These are phyloP conservation scores for Microdochium paspali DNA, from an alignment of 2,329 filamentous ascomycete genomes.

Conservation along the genomic window DNA sequence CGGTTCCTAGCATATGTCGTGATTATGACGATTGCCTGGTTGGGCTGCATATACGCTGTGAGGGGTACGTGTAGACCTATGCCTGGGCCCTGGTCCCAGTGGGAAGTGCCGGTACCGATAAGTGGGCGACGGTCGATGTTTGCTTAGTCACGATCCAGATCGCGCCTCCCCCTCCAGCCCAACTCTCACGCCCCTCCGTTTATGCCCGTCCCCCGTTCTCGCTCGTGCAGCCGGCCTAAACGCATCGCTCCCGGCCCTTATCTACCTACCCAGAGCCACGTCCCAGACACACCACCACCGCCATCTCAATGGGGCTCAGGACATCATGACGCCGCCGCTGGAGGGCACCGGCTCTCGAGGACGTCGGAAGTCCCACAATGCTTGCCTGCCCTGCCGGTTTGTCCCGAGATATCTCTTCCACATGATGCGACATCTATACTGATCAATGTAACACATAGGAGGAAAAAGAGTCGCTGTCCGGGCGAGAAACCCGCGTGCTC, in stretches of 20 bases:
- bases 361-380: constrained; percentile 28
- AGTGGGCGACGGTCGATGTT: no score
- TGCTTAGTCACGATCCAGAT: no score
- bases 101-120: no score
- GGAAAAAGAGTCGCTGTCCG: constrained; percentile 42
- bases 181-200: neutral
- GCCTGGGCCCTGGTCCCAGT: no score
- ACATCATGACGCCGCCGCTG: constrained; percentile 21
- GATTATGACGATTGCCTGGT: no score
- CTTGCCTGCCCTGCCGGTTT: constrained; percentile 38
- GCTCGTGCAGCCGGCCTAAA: no score
- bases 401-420: constrained; percentile 5
- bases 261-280: no score
- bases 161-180: no score
- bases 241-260: no score
- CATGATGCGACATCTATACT: constrained; percentile 1
- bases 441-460: constrained; percentile 15
- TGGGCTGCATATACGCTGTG: no score
- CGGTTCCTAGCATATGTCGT: no score
- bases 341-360: constrained; percentile 20
- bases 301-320: neutral
- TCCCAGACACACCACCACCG: neutral
- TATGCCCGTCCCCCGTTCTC: neutral
- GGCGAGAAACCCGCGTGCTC: constrained; percentile 42
- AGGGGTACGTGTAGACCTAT: no score